phyloP scores from a whole-genome alignment of 2,329 filamentous ascomycete genomes.

The Talaromyces sp. region DNA sequence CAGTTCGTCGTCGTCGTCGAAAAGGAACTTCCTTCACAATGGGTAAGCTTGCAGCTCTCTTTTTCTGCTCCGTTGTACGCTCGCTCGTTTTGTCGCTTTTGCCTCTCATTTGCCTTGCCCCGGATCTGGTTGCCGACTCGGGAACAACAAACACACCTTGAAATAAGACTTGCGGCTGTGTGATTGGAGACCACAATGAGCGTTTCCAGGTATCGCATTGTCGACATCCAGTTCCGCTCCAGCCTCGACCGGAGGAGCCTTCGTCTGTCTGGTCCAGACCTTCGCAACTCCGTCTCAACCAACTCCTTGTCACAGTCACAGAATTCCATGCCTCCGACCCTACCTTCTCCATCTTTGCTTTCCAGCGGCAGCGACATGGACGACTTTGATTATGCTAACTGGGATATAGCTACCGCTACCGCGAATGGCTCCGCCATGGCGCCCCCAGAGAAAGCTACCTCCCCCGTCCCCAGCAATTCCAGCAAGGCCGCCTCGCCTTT shows the following conservation, averaged over 20 bases:
- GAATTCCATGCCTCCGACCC: neutral
- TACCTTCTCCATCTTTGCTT: constrained; percentile 9
- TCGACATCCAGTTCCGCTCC: constrained; percentile 8
- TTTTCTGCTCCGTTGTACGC: neutral
- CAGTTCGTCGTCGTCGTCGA: neutral
- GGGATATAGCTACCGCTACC: constrained; percentile 20
- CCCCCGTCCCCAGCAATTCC: constrained; percentile 29
- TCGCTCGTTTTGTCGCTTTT: neutral
- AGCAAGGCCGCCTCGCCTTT: constrained; percentile 51
- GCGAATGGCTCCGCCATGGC: constrained; percentile 16
- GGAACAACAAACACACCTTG: neutral
- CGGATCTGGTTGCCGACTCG: neutral
- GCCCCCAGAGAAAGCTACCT: constrained; percentile 7
- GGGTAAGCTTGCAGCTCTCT: neutral
- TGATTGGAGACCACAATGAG: constrained; percentile 8
- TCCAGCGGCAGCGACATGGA: constrained; percentile 12
- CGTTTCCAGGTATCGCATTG: constrained; percentile 10
- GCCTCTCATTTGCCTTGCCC: neutral
- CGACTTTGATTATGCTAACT: constrained; percentile 21
- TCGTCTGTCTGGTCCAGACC: constrained; percentile 1
- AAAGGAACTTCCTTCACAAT: neutral
- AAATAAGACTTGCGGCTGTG: constrained; percentile 1
- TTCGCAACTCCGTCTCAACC: neutral
- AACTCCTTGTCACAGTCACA: neutral
- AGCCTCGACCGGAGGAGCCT: constrained; percentile 5